Conservation (phyloP, 345 rosid species). For the Cardamine occulta region DNA sequence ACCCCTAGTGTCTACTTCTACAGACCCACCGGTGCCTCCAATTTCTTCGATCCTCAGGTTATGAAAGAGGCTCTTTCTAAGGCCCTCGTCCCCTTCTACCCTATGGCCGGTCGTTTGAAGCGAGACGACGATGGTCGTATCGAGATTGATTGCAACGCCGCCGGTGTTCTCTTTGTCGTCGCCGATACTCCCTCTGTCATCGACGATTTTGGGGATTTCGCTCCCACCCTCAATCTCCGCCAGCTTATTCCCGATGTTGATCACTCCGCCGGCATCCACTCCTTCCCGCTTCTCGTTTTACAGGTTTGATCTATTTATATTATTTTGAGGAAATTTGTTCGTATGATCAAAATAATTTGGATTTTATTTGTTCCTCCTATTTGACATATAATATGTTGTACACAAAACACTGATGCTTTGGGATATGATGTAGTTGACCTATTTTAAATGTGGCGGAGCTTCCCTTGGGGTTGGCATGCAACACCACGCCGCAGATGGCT, state of each 20-base stretch:
- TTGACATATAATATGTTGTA: too few species aligned
- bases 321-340: too few species aligned
- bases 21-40: constrained; percentile 60
- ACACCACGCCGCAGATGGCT: constrained; percentile 93
- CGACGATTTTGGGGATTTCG: constrained; percentile 88
- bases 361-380: too few species aligned
- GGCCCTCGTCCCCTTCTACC: constrained; percentile 87
- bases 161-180: constrained; percentile 81
- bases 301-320: constrained; percentile 54
- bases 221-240: constrained; percentile 79
- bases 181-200: constrained; percentile 69
- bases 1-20: constrained; percentile 96
- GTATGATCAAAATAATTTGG: too few species aligned
- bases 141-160: constrained; percentile 86
- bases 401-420: too few species aligned
- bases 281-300: constrained; percentile 81
- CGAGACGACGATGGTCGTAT: constrained; percentile 84
- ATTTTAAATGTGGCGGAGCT: constrained; percentile 90
- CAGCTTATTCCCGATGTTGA: constrained; percentile 89
- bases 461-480: constrained; percentile 99
- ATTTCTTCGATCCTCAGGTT: constrained; percentile 67
- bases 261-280: constrained; percentile 72
- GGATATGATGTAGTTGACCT: constrained; percentile 58
- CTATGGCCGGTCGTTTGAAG: constrained; percentile 86
- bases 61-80: constrained; percentile 72